A percentile compares a stretch with the other conserved stretches of the same genome.
Conservation (phyloP, 192 early-diverging fungal species). For the Coemansia sp. region DNA sequence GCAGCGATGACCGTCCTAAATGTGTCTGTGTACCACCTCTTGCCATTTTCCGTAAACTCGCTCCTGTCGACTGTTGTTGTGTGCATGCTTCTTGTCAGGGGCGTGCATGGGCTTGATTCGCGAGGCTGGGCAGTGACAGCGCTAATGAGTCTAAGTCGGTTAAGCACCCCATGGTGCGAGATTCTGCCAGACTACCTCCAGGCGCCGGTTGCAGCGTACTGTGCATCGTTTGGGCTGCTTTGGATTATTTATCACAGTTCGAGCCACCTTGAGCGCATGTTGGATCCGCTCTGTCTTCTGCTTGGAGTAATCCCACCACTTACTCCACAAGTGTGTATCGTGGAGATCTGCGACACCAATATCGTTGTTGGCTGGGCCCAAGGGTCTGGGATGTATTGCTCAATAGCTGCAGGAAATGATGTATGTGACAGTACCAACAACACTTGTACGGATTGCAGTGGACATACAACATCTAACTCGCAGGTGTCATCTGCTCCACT, state of each 20-base stretch:
- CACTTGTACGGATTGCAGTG: not conserved
- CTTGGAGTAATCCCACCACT: slow-evolving; percentile 44
- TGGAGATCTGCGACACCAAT: slow-evolving; percentile 30
- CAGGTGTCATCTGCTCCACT: not conserved
- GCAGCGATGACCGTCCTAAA: slow-evolving; percentile 39
- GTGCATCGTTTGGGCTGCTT: slow-evolving; percentile 47
- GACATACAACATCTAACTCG: not conserved
- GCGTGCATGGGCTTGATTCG: slow-evolving; percentile 44
- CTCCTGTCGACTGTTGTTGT: slow-evolving; percentile 46
- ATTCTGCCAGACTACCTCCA: slow-evolving; percentile 43
- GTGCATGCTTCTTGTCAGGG: slow-evolving; percentile 49
- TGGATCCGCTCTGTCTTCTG: slow-evolving; percentile 35
- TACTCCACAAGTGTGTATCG: slow-evolving; percentile 28
- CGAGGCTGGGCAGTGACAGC: slow-evolving; percentile 45
- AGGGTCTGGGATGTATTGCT: not conserved
- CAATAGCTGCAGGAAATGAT: not conserved
- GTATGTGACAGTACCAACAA: not conserved
- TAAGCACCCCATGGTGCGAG: slow-evolving; percentile 46
- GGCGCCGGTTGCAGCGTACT: slow-evolving; percentile 48
- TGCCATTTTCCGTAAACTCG: slow-evolving; percentile 33
- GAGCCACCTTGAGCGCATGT: slow-evolving; percentile 32
- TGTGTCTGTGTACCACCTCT: slow-evolving; percentile 30
- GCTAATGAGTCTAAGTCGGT: slow-evolving; percentile 34
- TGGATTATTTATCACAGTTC: slow-evolving; percentile 48
- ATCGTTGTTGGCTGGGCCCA: slow-evolving; percentile 26